These are phyloP conservation scores for Vicia sativa DNA, from an alignment of 306 rosid species.

Conservation along the genomic window DNA sequence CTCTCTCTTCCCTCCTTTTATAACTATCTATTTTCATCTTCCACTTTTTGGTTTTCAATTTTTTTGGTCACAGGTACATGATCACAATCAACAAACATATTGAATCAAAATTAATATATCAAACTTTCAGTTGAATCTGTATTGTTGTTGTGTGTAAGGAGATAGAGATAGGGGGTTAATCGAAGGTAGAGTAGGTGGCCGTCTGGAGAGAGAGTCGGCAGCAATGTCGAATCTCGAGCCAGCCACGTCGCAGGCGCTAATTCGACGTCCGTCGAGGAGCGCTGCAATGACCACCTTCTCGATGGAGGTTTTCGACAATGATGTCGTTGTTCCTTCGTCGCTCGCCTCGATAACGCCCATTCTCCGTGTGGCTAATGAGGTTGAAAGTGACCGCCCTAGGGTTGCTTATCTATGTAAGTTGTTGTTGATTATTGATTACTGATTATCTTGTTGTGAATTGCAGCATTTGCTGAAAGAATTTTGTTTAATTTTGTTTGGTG, in stretches of 20 bases:
- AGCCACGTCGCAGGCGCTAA: conserved; percentile 50
- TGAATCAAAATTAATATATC: not conserved
- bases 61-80: not conserved
- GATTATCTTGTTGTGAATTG: too few species aligned
- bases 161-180: not conserved
- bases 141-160: conserved; percentile 1
- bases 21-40: not conserved
- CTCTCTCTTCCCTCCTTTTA: conserved; percentile 9
- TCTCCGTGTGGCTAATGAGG: conserved; percentile 90
- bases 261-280: conserved; percentile 80
- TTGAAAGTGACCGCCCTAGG: conserved; percentile 85
- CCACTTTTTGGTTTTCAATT: not conserved
- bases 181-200: not conserved
- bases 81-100: not conserved
- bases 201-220: conserved; percentile 25
- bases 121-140: not conserved
- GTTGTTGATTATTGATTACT: too few species aligned
- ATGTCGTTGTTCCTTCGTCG: conserved; percentile 88
- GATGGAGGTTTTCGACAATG: conserved; percentile 90
- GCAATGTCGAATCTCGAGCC: conserved; percentile 65
- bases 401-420: conserved; percentile 82
- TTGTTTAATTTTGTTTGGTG: not conserved
- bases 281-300: conserved; percentile 84
- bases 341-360: conserved; percentile 85
- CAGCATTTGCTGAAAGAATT: too few species aligned